phyloP scores from a whole-genome alignment of 202 grass and related monocot species.

The Digitaria exilis region DNA sequence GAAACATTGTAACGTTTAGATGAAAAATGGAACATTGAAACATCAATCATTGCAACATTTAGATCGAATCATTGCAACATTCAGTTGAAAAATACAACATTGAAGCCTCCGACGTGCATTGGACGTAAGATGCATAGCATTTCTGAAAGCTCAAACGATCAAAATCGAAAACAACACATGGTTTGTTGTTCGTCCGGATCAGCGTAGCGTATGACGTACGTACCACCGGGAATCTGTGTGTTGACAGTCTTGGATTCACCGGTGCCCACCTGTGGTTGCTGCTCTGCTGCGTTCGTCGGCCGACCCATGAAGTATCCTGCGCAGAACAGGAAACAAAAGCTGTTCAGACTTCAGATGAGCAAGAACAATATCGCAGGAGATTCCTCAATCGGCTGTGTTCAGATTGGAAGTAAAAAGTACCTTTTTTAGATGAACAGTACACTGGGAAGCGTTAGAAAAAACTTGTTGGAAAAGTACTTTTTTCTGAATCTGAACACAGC shows the following conservation, averaged over 20 bases:
- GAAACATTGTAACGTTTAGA: too few species aligned
- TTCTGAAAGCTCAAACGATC: too few species aligned
- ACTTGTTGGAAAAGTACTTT: too few species aligned
- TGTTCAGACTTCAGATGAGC: neutral
- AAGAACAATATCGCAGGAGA: neutral
- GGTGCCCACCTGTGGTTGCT: neutral
- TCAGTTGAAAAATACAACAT: too few species aligned
- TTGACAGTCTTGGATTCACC: neutral
- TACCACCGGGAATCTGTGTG: neutral
- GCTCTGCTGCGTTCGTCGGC: neutral
- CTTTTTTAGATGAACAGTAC: too few species aligned
- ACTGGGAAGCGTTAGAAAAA: too few species aligned
- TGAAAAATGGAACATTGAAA: neutral
- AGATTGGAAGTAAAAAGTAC: too few species aligned
- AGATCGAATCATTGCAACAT: too few species aligned
- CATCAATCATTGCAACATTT: too few species aligned
- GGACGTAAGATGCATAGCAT: too few species aligned
- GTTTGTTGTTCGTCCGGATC: neutral
- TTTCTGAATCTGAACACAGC: too few species aligned
- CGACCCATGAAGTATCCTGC: neutral
- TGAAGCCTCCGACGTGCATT: too few species aligned
- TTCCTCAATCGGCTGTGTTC: neutral
- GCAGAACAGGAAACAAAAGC: neutral
- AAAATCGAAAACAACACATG: neutral
- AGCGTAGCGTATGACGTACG: neutral